Base-by-base conservation (phyloP, 805 yeast genomes). In the Cyberlindnera maclurae region DNA sequence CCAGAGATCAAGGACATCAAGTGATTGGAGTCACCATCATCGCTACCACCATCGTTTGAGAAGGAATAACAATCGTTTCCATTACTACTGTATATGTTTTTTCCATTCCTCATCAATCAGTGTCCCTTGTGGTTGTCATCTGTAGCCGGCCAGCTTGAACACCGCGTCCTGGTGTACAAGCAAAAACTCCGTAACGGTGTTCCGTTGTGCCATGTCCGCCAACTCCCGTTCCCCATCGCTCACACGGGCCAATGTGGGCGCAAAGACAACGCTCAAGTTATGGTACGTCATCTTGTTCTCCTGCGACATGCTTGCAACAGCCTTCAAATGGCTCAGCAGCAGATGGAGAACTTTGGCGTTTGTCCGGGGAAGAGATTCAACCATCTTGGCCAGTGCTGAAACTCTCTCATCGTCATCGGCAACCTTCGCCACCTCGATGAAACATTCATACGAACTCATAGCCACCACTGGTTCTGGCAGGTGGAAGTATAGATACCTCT, bases 201-300 rank as follows among this genome's bases (percentile, higher is more conserved):
- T 87, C 56, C 90, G 73, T 36, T 77, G 71, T 18, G 82, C 82
- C 83, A 87, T 86, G 58, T 93, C 97, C 38, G 68, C 54, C 58
- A 93, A 75, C 58, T 93, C 98, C 39, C 80, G 73, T 47, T 82
- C 87, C 7, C 95, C 89, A 30, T 77, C 71, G 42, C 70, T 64
- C 51, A 87, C 95, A 34, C 95, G 71, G 0, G 88, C 81, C 32
- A 93, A 63, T 7, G 96, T 87, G 4, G 98, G 97, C 2, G 96
- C 95, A 68, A 93, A 93, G 7, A 90, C 96, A 32, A 93, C 86
- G 0, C 96, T 80, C 38, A 93, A 62, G 52, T 93, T 88, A 59
- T 79, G 79, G 50, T 73, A 67, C 31, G 74, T 84, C 98, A 93
- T 93, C 58, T 89, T 71, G 57, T 89, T 93, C 32, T 61, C 55